Evolutionary conservation across 202 grass and related monocot species (phyloP).

Genomic region (Zoysia matrella): DNA sequence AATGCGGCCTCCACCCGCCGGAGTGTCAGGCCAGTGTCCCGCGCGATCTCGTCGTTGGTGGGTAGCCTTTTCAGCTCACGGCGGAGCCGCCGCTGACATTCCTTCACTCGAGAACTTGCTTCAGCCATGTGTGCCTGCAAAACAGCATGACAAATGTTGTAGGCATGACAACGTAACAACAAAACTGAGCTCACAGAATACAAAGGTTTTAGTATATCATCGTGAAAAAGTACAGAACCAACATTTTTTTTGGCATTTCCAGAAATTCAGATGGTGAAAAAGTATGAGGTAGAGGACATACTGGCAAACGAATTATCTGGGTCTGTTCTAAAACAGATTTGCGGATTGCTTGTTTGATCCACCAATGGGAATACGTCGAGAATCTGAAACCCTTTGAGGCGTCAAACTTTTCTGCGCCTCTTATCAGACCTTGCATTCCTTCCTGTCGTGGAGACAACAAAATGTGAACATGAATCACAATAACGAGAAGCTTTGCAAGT

Average conservation of each 20-base stretch:
- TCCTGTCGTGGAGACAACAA: slow-evolving; percentile 53
- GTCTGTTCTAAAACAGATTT: slow-evolving; percentile 77
- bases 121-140: slow-evolving; percentile 70
- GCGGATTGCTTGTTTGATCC: slow-evolving; percentile 51
- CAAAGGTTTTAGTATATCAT: background rate
- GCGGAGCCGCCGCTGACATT: slow-evolving; percentile 47
- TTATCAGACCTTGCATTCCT: slow-evolving; percentile 49
- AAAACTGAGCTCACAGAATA: background rate
- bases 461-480: slow-evolving; percentile 9
- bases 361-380: too few relatives aligned
- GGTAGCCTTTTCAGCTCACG: slow-evolving; percentile 62
- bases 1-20: slow-evolving; percentile 65
- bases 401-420: too few relatives aligned
- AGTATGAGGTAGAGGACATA: slow-evolving; percentile 39
- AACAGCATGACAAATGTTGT: slow-evolving; percentile 3
- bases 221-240: background rate
- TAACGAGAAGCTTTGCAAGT: background rate
- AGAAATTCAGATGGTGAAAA: background rate
- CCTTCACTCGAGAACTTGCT: slow-evolving; percentile 68
- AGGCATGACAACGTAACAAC: background rate
- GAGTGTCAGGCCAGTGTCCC: slow-evolving; percentile 58
- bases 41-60: slow-evolving; percentile 66
- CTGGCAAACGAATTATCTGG: slow-evolving; percentile 79
- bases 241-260: background rate
- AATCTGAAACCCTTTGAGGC: too few relatives aligned